Conservation (phyloP, 805 yeast genomes). For the Kuraishia molischiana region DNA sequence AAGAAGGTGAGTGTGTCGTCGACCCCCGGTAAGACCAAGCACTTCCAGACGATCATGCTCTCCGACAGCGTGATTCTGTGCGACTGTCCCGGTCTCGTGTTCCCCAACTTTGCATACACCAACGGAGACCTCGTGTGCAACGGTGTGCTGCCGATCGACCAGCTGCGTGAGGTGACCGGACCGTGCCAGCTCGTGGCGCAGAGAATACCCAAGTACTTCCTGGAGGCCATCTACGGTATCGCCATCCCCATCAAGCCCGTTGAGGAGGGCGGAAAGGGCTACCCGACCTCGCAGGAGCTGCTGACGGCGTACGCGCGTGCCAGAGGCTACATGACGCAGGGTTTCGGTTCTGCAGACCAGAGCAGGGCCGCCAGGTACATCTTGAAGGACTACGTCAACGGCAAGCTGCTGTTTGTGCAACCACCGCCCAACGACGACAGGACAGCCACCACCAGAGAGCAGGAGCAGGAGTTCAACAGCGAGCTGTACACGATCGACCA, state of each 20-base stretch:
- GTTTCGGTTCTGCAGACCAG: conserved; percentile 95
- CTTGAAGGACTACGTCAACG: conserved; percentile 90
- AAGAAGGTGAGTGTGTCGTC: conserved; percentile 97
- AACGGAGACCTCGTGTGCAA: conserved; percentile 95
- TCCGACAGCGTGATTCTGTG: conserved; percentile 79
- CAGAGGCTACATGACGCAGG: conserved; percentile 95
- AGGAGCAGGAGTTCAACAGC: conserved; percentile 56
- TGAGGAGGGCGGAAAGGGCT: conserved; percentile 85
- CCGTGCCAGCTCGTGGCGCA: conserved; percentile 81
- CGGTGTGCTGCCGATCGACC: conserved; percentile 98
- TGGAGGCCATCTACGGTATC: conserved; percentile 92
- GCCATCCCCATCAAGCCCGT: conserved; percentile 64
- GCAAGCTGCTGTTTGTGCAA: conserved; percentile 71
- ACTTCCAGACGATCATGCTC: conserved; percentile 89
- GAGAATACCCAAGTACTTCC: conserved; percentile 77
- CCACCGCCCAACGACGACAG: conserved; percentile 81
- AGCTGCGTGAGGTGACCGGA: conserved; percentile 83
- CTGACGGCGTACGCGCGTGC: conserved; percentile 91
- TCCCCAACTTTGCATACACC: conserved; percentile 94
- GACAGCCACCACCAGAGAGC: conserved; percentile 39
- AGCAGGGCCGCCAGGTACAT: conserved; percentile 89
- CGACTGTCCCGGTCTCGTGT: conserved; percentile 98
- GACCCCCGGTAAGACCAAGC: conserved; percentile 98
- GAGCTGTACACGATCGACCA: conserved; percentile 59
- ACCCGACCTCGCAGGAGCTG: conserved; percentile 83